Evolutionary conservation across 768 basidiomycete species (phyloP), one percentile per base, ranked within the genome.

Genomic region (Leccinellum rugosiceps): DNA sequence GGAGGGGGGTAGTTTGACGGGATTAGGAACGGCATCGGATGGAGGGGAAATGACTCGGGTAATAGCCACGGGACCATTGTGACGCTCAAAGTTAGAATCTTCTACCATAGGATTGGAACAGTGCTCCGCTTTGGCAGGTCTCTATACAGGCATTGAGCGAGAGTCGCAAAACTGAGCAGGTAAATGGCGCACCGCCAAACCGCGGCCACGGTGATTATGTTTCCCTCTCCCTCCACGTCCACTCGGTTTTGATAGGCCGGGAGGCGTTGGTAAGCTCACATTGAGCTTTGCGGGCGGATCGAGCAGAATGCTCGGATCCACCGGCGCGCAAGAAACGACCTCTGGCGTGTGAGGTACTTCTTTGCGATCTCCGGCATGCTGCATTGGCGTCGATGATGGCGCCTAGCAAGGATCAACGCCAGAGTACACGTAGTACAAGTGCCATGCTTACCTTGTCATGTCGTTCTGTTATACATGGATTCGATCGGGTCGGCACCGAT

Each of bases 1-100:
- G 1, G 3, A 48, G 1, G 6, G 3, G 10, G 65, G 57, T 3
- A 63, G 15, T 48, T 52, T 70, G 21, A 70, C 67, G 15, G 10
- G 2, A 17, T 5, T 43, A 1, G 32, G 1, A 2, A 56, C 19
- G 14, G 50, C 2, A 23, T 31, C 55, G 0, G 53, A 2, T 8
- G 58, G 60, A 4, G 67, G 65, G 7, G 61, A 56, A 21, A 58
- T 10, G 3, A 52, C 52, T 13, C 50, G 50, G 17, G 14, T 50
- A 2, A 32, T 6, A 6, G 17, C 28, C 4, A 34, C 52, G 14
- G 49, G 48, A 13, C 34, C 61, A 21, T 63, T 60, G 38, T 47
- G 10, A 25, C n/a, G 58, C 43, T 65, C 51, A 10, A 56, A 57
- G 21, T 3, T 19, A 1, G 26, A 1, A 6, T 48, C 28, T 26